These are phyloP conservation scores for Chrysoporthe puriensis DNA, from an alignment of 2,329 filamentous ascomycete genomes.

Conservation along the genomic window DNA sequence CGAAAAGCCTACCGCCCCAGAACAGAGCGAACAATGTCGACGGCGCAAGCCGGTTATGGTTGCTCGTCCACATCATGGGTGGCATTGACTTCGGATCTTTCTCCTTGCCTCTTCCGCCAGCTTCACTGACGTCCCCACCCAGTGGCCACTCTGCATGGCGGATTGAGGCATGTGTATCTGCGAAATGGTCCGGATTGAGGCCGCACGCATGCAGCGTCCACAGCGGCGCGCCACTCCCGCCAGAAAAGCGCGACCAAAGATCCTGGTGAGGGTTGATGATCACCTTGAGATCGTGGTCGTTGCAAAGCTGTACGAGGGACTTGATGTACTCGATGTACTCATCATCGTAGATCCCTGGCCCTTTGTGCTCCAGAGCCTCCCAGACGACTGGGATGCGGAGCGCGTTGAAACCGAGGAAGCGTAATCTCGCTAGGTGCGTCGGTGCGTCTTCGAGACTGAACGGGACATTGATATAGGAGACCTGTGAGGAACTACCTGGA, in stretches of 20 bases:
- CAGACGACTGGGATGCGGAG: constrained; percentile 32
- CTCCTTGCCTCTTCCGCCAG: constrained; percentile 19
- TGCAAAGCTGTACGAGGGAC: constrained; percentile 29
- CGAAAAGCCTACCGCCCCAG: constrained; percentile 32
- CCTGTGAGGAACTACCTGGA: constrained; percentile 12
- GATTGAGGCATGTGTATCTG: constrained; percentile 32
- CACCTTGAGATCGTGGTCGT: constrained; percentile 31
- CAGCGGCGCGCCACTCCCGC: constrained; percentile 33
- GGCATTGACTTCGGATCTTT: constrained; percentile 34
- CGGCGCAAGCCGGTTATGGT: constrained; percentile 33
- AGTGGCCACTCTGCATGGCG: constrained; percentile 33
- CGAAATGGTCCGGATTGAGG: constrained; percentile 32
- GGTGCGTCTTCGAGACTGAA: constrained; percentile 30
- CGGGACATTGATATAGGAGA: constrained; percentile 8
- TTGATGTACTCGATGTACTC: constrained; percentile 31
- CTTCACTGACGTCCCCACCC: constrained; percentile 19
- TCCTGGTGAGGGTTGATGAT: constrained; percentile 35
- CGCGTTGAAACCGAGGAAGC: constrained; percentile 32
- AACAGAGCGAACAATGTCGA: constrained; percentile 33
- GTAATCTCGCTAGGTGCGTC: constrained; percentile 29
- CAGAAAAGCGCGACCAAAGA: constrained; percentile 33
- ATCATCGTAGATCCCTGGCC: constrained; percentile 33
- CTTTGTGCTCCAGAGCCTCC: constrained; percentile 34
- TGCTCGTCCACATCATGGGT: constrained; percentile 36
- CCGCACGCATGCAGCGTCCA: constrained; percentile 35